Evolutionary conservation across 2,329 filamentous ascomycete species (phyloP).

Genomic region (Venturia asperata): DNA sequence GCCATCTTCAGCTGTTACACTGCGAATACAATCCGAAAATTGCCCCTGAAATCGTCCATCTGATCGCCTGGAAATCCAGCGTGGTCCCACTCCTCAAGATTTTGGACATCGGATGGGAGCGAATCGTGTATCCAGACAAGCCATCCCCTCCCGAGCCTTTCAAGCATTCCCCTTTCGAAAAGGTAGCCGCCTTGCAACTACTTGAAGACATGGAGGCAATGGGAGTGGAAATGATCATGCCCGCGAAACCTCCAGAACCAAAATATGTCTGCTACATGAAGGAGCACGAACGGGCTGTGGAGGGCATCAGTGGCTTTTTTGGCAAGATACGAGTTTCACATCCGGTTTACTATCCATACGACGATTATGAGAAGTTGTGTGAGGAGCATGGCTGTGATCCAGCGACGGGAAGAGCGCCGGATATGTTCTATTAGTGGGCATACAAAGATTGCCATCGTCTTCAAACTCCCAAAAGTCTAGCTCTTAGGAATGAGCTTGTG

Average conservation of each 20-base stretch:
- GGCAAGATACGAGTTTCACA: neutral
- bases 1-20: slow-evolving; percentile 2
- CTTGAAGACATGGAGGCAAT: slow-evolving; percentile 7
- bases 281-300: neutral
- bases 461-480: too few relatives aligned
- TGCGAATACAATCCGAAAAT: neutral
- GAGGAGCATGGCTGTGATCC: slow-evolving; percentile 6
- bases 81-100: neutral
- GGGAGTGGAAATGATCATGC: slow-evolving; percentile 10
- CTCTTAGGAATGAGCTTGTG: too few relatives aligned
- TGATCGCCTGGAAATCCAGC: neutral
- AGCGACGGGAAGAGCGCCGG: neutral
- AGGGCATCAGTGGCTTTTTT: neutral
- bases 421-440: neutral
- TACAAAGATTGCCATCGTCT: too few relatives aligned
- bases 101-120: slow-evolving; percentile 4
- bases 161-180: neutral
- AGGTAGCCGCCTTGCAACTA: neutral
- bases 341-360: neutral
- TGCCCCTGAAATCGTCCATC: neutral
- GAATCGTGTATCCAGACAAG: slow-evolving; percentile 3
- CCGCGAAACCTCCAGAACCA: neutral
- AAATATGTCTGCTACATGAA: slow-evolving; percentile 3
- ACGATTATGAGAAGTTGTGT: neutral
- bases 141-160: neutral